Conservation (phyloP, 192 early-diverging fungal species). For the Coemansia sp. region DNA sequence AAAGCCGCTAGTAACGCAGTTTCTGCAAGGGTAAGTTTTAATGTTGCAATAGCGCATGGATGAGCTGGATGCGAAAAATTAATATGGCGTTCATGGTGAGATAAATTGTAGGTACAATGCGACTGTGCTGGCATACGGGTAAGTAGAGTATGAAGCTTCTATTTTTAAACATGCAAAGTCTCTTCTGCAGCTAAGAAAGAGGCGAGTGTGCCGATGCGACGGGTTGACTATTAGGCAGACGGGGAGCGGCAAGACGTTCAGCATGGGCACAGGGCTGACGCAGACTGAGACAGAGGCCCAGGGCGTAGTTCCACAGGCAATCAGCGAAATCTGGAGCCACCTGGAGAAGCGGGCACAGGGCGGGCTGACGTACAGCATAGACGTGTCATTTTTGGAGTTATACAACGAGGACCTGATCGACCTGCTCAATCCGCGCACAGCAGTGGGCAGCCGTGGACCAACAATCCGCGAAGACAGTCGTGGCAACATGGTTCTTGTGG, state of each 20-base stretch:
- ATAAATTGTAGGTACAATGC: slow-evolving; percentile 69
- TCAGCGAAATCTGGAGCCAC: slow-evolving; percentile 38
- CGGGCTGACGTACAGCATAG: slow-evolving; percentile 37
- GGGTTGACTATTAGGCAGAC: slow-evolving; percentile 20
- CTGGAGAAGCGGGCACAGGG: slow-evolving; percentile 15
- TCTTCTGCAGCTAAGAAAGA: too few species aligned
- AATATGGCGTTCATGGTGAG: background rate
- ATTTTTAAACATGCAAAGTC: slow-evolving; percentile 2
- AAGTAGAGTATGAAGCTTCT: slow-evolving; percentile 41
- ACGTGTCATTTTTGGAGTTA: slow-evolving; percentile 90
- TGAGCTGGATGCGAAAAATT: background rate
- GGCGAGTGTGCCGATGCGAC: too few species aligned
- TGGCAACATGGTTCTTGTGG: slow-evolving; percentile 84
- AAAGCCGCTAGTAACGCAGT: slow-evolving; percentile 55
- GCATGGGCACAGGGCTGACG: slow-evolving; percentile 80
- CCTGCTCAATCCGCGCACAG: slow-evolving; percentile 60
- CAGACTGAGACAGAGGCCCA: slow-evolving; percentile 15
- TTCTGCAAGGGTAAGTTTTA: slow-evolving; percentile 62
- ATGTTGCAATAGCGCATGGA: background rate
- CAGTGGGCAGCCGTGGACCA: slow-evolving; percentile 55
- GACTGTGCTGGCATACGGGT: slow-evolving; percentile 90
- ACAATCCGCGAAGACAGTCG: slow-evolving; percentile 82
- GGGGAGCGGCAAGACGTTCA: slow-evolving; percentile 90
- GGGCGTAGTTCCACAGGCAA: slow-evolving; percentile 48
- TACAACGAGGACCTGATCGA: slow-evolving; percentile 98